A percentile compares a stretch with the other conserved stretches of the same genome.
Evolutionary conservation across 352 stramenopile genomes (phyloP).

Genomic region (Pythium brachiatum): DNA sequence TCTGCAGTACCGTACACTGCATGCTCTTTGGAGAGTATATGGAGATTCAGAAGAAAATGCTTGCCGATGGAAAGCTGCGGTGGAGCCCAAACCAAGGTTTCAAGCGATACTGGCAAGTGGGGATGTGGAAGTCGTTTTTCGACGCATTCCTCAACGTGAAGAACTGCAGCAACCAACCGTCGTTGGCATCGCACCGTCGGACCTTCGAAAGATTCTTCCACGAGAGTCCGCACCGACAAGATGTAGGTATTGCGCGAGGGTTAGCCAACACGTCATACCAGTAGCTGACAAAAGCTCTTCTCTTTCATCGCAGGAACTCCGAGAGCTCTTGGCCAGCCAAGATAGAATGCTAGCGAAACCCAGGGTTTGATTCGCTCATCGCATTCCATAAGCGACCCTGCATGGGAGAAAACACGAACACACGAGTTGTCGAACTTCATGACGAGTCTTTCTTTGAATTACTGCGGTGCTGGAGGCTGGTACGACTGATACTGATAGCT

Average conservation of each 20-base stretch:
- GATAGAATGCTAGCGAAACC: conserved; percentile 45
- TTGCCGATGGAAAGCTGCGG: conserved; percentile 21
- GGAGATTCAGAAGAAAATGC: conserved; percentile 43
- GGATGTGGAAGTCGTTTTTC: conserved; percentile 76
- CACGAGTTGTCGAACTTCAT: neutral
- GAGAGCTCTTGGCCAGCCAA: conserved; percentile 47
- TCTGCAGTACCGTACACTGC: conserved; percentile 73
- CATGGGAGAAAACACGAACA: neutral
- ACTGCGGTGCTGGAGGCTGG: conserved; percentile 23
- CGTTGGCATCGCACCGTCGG: conserved; percentile 38
- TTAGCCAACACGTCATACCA: neutral
- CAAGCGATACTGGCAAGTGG: conserved; percentile 80
- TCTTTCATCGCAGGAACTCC: conserved; percentile 45
- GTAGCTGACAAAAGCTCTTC: neutral
- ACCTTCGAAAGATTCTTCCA: conserved; percentile 58
- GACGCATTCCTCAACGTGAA: conserved; percentile 66
- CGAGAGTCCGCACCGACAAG: conserved; percentile 36
- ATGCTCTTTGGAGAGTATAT: conserved; percentile 88
- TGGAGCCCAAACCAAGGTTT: conserved; percentile 59
- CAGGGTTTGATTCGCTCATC: conserved; percentile 30
- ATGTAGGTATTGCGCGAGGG: conserved; percentile 28
- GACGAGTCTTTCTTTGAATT: neutral
- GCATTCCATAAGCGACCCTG: neutral
- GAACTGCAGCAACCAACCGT: conserved; percentile 66
- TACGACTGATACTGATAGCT: conserved; percentile 23